A percentile compares a stretch with the other conserved stretches of the same genome.
These are phyloP conservation scores for Cryptococcus hybrid DNA, from an alignment of 1,284 basidiomycete species.

Conservation along the genomic window DNA sequence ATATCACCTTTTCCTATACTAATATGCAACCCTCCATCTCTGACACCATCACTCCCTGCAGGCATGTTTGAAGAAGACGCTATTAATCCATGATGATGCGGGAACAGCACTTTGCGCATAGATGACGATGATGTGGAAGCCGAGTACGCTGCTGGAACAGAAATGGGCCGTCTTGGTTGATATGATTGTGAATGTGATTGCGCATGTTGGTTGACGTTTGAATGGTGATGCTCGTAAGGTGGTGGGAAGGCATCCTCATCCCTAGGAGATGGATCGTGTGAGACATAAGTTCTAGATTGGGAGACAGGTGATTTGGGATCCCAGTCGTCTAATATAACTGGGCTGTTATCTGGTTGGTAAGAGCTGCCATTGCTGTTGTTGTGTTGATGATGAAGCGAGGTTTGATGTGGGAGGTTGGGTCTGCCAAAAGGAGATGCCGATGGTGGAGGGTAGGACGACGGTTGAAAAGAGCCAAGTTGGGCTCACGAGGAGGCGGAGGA, in stretches of 20 bases:
- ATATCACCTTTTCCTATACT: not conserved
- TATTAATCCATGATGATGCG: not conserved
- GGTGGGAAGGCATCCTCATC: slow-evolving; percentile 2
- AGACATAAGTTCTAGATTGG: slow-evolving; percentile 3
- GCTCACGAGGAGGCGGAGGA: not conserved
- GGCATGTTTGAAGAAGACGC: not conserved
- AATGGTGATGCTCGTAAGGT: not conserved
- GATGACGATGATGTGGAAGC: not conserved
- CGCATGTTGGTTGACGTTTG: no score
- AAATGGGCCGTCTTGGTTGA: not conserved
- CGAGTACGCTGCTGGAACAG: not conserved
- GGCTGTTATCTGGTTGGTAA: not conserved
- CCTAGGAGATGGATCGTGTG: slow-evolving; percentile 12
- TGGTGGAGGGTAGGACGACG: slow-evolving; percentile 3
- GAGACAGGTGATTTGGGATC: not conserved
- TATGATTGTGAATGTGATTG: no score
- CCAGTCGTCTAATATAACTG: not conserved
- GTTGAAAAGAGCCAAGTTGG: not conserved
- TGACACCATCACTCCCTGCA: not conserved
- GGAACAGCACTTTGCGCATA: not conserved
- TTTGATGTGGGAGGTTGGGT: slow-evolving; percentile 7
- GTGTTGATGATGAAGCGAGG: no score
- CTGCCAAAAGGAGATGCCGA: slow-evolving; percentile 4
- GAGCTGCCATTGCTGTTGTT: not conserved
- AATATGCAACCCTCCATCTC: not conserved